Evolutionary conservation across 148 eudicot genomes (phyloP).

Genomic region (Amaranthus cruentus): DNA sequence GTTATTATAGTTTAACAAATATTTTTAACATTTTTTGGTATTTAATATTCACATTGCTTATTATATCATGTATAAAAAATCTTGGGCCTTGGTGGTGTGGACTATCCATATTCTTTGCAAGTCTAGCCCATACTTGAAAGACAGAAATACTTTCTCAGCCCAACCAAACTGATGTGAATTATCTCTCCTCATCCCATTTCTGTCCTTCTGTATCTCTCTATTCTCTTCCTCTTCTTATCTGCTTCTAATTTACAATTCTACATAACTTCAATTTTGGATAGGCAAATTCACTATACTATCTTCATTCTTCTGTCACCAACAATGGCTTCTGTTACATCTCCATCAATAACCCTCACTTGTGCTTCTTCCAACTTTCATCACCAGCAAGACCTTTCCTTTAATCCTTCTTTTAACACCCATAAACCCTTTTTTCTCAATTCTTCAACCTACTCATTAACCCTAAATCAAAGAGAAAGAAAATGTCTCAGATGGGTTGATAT

Average conservation of each 20-base stretch:
- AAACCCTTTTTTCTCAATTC: slow-evolving; percentile 32
- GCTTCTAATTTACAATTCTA: no score
- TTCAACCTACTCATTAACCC: slow-evolving; percentile 31
- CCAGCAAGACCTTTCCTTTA: slow-evolving; percentile 35
- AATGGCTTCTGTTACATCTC: slow-evolving; percentile 45
- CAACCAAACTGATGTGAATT: no score
- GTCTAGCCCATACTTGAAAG: no score
- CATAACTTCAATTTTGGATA: no score
- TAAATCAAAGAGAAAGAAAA: slow-evolving; percentile 30
- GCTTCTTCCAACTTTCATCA: slow-evolving; percentile 23
- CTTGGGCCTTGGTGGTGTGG: no score
- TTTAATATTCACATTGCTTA: no score
- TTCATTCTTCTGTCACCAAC: neutral
- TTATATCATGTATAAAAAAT: no score
- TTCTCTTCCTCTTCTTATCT: neutral
- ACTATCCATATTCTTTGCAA: no score
- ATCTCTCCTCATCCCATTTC: neutral
- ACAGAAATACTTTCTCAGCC: no score
- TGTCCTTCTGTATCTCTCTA: neutral
- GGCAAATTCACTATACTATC: no score
- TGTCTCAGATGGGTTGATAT: slow-evolving; percentile 27
- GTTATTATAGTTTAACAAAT: no score
- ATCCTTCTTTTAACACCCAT: slow-evolving; percentile 35
- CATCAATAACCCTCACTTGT: slow-evolving; percentile 32
- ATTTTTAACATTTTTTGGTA: no score